These are phyloP conservation scores for Carex cristatella DNA, from an alignment of 176 grass and related monocot genomes.

Conservation along the genomic window DNA sequence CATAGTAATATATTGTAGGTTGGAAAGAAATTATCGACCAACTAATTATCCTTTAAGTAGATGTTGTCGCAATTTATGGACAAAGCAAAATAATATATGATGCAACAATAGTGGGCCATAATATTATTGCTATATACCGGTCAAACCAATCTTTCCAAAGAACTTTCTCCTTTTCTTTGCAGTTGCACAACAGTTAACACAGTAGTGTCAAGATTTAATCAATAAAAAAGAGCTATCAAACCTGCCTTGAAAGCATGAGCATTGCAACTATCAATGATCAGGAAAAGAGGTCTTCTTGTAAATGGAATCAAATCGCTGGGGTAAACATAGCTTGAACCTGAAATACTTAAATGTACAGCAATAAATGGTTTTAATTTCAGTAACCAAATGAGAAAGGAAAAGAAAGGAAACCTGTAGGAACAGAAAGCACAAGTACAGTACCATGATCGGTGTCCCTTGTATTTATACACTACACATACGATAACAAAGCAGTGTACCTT, in stretches of 20 bases:
- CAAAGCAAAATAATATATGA: neutral
- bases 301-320: constrained; percentile 93
- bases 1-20: neutral
- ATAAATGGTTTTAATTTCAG: constrained; percentile 24
- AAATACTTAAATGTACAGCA: constrained; percentile 25
- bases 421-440: neutral
- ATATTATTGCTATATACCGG: neutral
- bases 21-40: neutral
- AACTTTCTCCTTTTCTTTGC: neutral
- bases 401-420: neutral
- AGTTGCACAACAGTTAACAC: neutral
- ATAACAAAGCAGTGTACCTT: constrained; percentile 46
- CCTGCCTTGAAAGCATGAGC: constrained; percentile 95
- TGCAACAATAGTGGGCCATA: neutral
- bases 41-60: neutral
- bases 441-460: neutral
- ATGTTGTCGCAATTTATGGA: neutral
- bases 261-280: constrained; percentile 76
- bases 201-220: neutral
- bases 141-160: neutral
- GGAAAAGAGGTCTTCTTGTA: constrained; percentile 87
- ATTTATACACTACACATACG: neutral
- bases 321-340: constrained; percentile 87
- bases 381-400: neutral
- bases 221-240: constrained; percentile 54